Percentiles rank a stretch among this genome's conserved stretches.
Conservation (phyloP, 2,329 filamentous ascomycete species). For the Aspergillus puulaauensis region DNA sequence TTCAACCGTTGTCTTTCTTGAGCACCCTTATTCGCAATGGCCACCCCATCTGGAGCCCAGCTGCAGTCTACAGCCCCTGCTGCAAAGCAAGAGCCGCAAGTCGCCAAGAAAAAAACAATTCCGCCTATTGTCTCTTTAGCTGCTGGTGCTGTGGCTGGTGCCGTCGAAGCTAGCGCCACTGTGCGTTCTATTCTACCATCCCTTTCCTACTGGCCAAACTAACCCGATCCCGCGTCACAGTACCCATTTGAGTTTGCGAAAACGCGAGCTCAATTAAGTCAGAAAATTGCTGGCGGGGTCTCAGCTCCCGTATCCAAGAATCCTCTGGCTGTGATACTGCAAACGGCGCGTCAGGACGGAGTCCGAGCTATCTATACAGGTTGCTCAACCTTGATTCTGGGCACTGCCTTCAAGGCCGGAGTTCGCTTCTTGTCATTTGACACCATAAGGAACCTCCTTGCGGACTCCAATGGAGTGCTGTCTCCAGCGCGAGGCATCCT, state of each 20-base stretch:
- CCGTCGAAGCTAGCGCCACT: conserved; percentile 53
- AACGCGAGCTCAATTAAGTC: conserved; percentile 48
- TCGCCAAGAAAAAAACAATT: conserved; percentile 3
- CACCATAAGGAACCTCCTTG: conserved; percentile 58
- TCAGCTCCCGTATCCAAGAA: conserved; percentile 50
- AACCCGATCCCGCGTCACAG: conserved; percentile 21
- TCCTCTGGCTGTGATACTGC: conserved; percentile 56
- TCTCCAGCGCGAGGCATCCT: conserved; percentile 58
- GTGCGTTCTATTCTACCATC: conserved; percentile 24
- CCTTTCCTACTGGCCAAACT: background rate
- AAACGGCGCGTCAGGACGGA: conserved; percentile 58
- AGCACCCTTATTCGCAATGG: background rate
- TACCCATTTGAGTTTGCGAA: conserved; percentile 70
- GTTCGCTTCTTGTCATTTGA: conserved; percentile 68
- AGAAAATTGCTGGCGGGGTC: conserved; percentile 47
- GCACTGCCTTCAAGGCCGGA: conserved; percentile 63
- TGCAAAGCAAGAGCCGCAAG: background rate
- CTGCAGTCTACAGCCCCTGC: background rate
- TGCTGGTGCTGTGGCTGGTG: conserved; percentile 54
- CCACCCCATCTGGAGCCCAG: background rate
- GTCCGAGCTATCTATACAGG: conserved; percentile 62
- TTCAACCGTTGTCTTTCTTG: background rate
- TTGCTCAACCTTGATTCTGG: conserved; percentile 60
- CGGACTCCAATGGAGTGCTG: conserved; percentile 55
- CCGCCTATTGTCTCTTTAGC: conserved; percentile 49